Conservation (phyloP, 805 yeast genomes). For the Danielia oregonensis region DNA sequence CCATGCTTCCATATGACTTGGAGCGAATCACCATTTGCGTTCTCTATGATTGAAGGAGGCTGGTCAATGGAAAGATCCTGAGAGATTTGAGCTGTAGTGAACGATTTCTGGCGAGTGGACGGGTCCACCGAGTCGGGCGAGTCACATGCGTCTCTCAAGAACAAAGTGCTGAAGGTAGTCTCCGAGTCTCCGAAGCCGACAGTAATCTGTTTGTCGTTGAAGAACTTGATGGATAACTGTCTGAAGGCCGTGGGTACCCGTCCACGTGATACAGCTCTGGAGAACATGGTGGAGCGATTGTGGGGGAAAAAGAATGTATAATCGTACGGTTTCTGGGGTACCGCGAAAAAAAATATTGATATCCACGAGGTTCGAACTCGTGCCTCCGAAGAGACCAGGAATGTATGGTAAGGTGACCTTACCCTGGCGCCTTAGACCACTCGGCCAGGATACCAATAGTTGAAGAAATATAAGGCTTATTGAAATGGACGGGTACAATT, state of each 20-base stretch:
- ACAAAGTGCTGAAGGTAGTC: constrained; percentile 43
- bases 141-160: constrained; percentile 63
- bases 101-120: constrained; percentile 55
- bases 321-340: constrained; percentile 2
- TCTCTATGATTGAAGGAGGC: constrained; percentile 29
- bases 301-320: constrained; percentile 3
- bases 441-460: constrained; percentile 21
- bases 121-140: constrained; percentile 49
- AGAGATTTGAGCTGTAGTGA: constrained; percentile 54
- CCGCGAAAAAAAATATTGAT: constrained; percentile 14
- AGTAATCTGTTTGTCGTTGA: constrained; percentile 22
- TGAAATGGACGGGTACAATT: neutral
- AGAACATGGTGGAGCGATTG: constrained; percentile 1
- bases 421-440: constrained; percentile 25
- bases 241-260: constrained; percentile 1
- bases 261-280: neutral
- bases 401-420: constrained; percentile 21
- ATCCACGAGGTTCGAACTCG: constrained; percentile 25
- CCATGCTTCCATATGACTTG: constrained; percentile 37
- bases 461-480: neutral
- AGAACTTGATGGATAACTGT: constrained; percentile 9
- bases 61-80: constrained; percentile 31
- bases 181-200: constrained; percentile 18
- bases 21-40: constrained; percentile 24
- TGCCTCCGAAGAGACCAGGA: constrained; percentile 26